Evolutionary conservation across 768 basidiomycete species (phyloP), one percentile per base, ranked within the genome.

Genomic region (Termitomyces sp.): DNA sequence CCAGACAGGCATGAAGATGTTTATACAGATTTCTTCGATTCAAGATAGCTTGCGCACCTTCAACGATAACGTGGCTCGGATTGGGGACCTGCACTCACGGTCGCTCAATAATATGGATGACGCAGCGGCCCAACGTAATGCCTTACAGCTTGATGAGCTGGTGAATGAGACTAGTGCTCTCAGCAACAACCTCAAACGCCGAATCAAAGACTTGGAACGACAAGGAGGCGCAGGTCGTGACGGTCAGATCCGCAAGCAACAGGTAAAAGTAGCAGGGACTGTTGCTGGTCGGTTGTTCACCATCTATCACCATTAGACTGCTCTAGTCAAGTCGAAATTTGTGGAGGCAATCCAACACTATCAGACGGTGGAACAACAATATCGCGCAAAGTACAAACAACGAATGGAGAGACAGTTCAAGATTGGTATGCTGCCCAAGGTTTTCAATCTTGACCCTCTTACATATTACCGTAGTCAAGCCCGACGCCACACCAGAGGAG

Each of bases 401-500:
- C 76, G 90, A 26, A 82, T 93, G 73, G 89, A 90, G 67, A 78
- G 91, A 57, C 90, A 97, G 71, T 89, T 89, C 72, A 91, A 84
- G 67, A 96, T 95, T 59, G 89, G 89, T 87, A 44, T 12, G 81
- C 67, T 15, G 12, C 47, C 19, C 38, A 14, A 17, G 3, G 42
- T 15, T 30, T 28, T 60, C 7, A 15, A n/a, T 17, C 41, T 46
- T 38, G 35, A 33, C 44, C 14, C 23, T 38, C 46, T 54, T 28
- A 53, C 21, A 33, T 23, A 3, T 6, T 35, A 35, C 5, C 51
- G 0, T 59, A 91, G 94, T 94, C 55, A 97, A 97, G 74, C 94
- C 94, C 48, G 86, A 95, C 70, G 95, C 95, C 5, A 85, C 93
- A 0, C 86, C 86, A 1, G 92, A 96, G 54, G 95, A 98, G 71